Conservation (phyloP, 2,329 filamentous ascomycete species). For the Cladophialophora bantiana region DNA sequence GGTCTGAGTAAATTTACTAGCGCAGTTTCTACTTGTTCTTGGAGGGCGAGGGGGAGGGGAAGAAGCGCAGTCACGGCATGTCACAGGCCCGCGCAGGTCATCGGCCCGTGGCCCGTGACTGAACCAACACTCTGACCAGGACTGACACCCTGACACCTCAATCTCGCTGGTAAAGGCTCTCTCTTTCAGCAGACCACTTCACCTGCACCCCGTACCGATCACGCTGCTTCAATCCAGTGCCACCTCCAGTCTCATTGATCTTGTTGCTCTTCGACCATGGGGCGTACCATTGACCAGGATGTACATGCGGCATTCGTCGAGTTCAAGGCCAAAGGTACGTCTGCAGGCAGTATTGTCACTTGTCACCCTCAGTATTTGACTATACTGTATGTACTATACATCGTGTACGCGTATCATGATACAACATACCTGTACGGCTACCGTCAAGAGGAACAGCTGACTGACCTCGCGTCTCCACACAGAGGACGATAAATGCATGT, state of each 20-base stretch:
- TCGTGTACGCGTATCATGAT: conserved; percentile 31
- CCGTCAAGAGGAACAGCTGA: conserved; percentile 27
- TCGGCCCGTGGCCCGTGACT: not conserved
- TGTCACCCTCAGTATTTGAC: conserved; percentile 49
- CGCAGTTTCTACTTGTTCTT: not conserved
- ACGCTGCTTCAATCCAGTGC: not conserved
- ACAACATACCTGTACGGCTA: conserved; percentile 29
- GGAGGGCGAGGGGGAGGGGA: too few relatives aligned
- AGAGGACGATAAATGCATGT: conserved; percentile 54
- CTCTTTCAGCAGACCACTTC: conserved; percentile 17
- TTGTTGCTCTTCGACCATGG: conserved; percentile 47
- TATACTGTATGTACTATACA: conserved; percentile 35
- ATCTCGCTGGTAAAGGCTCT: conserved; percentile 12
- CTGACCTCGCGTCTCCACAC: conserved; percentile 32
- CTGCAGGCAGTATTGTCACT: conserved; percentile 40
- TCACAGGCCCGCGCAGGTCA: too few relatives aligned
- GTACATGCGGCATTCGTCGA: conserved; percentile 62
- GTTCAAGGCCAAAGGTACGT: conserved; percentile 59
- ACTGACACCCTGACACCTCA: conserved; percentile 2
- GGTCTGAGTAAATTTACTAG: conserved; percentile 15
- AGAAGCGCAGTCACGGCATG: too few relatives aligned
- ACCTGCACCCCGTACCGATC: conserved; percentile 5
- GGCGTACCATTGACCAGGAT: conserved; percentile 60
- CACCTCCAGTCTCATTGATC: not conserved
- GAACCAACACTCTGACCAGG: not conserved